These are phyloP conservation scores for Fusarium haematococcum DNA, from an alignment of 2,329 filamentous ascomycete genomes.

Conservation along the genomic window DNA sequence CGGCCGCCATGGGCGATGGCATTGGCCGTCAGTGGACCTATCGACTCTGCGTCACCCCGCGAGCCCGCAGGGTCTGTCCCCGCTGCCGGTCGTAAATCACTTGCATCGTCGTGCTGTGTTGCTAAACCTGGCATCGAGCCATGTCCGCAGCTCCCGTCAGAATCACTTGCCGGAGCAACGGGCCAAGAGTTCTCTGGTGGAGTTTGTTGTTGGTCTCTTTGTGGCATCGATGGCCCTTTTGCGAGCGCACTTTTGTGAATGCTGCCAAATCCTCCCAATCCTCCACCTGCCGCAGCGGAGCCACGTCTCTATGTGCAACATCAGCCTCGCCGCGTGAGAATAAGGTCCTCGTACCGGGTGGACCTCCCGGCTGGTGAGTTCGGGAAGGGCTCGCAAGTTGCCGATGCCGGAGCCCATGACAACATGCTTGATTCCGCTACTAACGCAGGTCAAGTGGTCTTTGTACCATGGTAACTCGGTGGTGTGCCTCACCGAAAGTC, in stretches of 20 bases:
- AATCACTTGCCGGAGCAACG: conserved; percentile 2
- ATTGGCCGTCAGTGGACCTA: conserved; percentile 35
- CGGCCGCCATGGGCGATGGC: conserved; percentile 10
- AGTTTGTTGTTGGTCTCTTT: conserved; percentile 1
- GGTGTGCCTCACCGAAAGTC: neutral
- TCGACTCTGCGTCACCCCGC: conserved; percentile 19
- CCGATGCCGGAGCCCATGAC: conserved; percentile 27
- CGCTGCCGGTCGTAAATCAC: conserved; percentile 21
- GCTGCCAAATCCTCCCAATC: neutral
- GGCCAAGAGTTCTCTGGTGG: conserved; percentile 2
- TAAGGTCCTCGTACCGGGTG: conserved; percentile 13
- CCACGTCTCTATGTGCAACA: conserved; percentile 13
- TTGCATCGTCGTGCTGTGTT: conserved; percentile 34
- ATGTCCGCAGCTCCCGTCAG: conserved; percentile 1
- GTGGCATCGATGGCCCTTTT: conserved; percentile 17
- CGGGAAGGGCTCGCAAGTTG: neutral
- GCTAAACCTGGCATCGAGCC: conserved; percentile 37
- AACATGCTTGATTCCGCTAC: conserved; percentile 8
- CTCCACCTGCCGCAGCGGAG: neutral
- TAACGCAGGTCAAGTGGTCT: conserved; percentile 3
- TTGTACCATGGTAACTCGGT: conserved; percentile 17
- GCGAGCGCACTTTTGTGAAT: neutral
- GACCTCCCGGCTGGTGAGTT: neutral
- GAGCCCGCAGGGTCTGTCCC: conserved; percentile 31
- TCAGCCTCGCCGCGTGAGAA: neutral